Evolutionary conservation across 345 rosid genomes (phyloP), one percentile per base, ranked within the genome.

Genomic region (Bruguiera sexangula): DNA sequence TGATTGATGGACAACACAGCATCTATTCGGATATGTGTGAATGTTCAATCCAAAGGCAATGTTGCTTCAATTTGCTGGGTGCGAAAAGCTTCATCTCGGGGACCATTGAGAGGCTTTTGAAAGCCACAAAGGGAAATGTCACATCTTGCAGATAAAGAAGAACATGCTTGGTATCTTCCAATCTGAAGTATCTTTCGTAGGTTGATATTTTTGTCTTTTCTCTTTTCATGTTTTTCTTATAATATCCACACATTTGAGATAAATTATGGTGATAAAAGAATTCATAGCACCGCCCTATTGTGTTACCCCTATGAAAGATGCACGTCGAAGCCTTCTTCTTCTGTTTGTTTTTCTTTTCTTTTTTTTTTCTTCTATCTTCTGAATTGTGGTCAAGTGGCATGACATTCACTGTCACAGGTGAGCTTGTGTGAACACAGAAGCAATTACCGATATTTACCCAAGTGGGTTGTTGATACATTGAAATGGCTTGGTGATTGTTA

Each of bases 131-230:
- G 24, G 13, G 21, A 21, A 52, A 18, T 2, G 9, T 52, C 56
- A 20, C 56, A 20, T 18, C 56, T 52, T 18, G 21, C 2, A 0
- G 24, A 52, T 21, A 52, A 52, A 4, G 56, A 4, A 71, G 79
- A 62, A 71, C 76, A 71, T 75, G 65, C 82, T 27, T 19, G 24
- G 76, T 75, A 71, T 75, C 73, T 79, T 68, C 82, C 65, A 32
- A 54, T 60, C 24, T 24, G 24, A 24, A 24, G 24, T 24, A 24
- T 24, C 76, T 61, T 11, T 31, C 22, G 27, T 7, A 22, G 53
- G 21, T 39, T 51, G n/a, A 29, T 66, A 37, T 66, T 61, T 51
- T 13, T 63, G 1, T 50, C 21, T 16, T 63, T 30, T 55, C 56
- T 3, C 69, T n/a, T 48, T 43, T 22, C 2, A 4, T 32, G 6